Percentiles rank a stretch among this genome's conserved stretches.
Evolutionary conservation across 2,329 filamentous ascomycete genomes (phyloP).

Genomic region (Dothidotthia symphoricarpi): DNA sequence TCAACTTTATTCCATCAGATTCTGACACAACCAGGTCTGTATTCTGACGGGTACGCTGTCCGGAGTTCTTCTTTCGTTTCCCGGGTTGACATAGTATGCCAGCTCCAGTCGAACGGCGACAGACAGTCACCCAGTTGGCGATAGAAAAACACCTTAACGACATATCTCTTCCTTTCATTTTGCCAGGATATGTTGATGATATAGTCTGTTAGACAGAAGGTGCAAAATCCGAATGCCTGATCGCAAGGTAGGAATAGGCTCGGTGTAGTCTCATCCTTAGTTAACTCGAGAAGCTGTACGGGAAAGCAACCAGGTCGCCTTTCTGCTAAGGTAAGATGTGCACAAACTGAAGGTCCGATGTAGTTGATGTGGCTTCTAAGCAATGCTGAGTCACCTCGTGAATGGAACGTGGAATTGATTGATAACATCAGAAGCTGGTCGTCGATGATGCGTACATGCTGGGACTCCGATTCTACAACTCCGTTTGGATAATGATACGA

Average conservation of each 20-base stretch:
- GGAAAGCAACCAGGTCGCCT: background rate
- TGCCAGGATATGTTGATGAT: slow-evolving; percentile 15
- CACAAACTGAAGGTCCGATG: slow-evolving; percentile 5
- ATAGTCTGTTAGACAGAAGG: slow-evolving; percentile 19
- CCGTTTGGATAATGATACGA: background rate
- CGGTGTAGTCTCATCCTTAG: slow-evolving; percentile 6
- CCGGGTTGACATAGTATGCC: slow-evolving; percentile 7
- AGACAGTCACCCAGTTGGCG: slow-evolving; percentile 17
- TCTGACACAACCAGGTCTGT: slow-evolving; percentile 14
- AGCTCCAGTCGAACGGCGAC: slow-evolving; percentile 17
- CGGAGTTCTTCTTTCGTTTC: slow-evolving; percentile 3
- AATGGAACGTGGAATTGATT: slow-evolving; percentile 10
- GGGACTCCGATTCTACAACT: slow-evolving; percentile 4
- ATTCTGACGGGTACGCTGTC: slow-evolving; percentile 5
- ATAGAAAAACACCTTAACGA: slow-evolving; percentile 11
- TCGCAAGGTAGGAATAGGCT: slow-evolving; percentile 9
- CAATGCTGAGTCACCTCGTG: slow-evolving; percentile 6
- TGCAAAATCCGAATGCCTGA: slow-evolving; percentile 17
- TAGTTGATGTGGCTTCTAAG: slow-evolving; percentile 12
- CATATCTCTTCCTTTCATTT: slow-evolving; percentile 12
- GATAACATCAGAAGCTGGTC: slow-evolving; percentile 17
- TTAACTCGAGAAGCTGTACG: slow-evolving; percentile 15
- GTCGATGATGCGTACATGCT: slow-evolving; percentile 16
- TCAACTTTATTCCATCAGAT: slow-evolving; percentile 14
- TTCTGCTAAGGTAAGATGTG: slow-evolving; percentile 8